Base-by-base conservation (phyloP, 805 yeast genomes). In the Kodamaea kakaduensis region DNA sequence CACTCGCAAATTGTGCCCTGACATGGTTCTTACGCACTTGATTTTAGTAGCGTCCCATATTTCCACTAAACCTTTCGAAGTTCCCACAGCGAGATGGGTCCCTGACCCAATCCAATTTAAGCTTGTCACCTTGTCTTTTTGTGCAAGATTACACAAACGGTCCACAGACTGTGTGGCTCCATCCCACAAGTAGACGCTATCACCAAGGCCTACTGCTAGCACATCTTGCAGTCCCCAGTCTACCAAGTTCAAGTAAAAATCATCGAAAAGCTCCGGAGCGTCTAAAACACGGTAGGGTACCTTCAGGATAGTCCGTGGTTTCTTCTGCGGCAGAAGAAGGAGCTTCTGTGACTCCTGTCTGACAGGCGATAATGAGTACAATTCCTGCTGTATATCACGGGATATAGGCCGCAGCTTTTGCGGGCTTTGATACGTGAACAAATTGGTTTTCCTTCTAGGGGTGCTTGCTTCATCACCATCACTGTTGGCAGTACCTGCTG, bases 171-270 rank as follows among this genome's bases (percentile, higher is more conserved):
- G 96, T 0, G 87, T 77, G 7, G 78, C 67, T 1, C 95, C 95
- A 54, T 88, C 88, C 86, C 97, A 89, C 9, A 90, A 62, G 53
- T 93, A 93, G 1, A 89, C 96, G 31, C 84, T 73, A 32, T 85
- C 78, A 0, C 93, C 94, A 28, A 93, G 66, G 0, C 96, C 97
- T 5, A 93, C 97, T 2, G 90, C 96, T 25, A 93, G 63, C 21
- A 84, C 64, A 57, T 90, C 95, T 39, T 81, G 86, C 17, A 86
- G 75, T 0, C 97, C 95, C 98, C 98, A 90, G 55, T 93, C 97
- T 1, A 93, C 84, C 38, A 93, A 68, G 50, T 93, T 93, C 33
- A 88, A 70, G 55, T 90, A 90, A 53, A 89, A 90, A 55, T 90
- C 97, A 56, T 93, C 97, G 5, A 87, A 87, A 15, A 93, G 66